These are phyloP conservation scores for Rhododendron henanense DNA, from an alignment of 148 eudicot genomes.

Conservation along the genomic window DNA sequence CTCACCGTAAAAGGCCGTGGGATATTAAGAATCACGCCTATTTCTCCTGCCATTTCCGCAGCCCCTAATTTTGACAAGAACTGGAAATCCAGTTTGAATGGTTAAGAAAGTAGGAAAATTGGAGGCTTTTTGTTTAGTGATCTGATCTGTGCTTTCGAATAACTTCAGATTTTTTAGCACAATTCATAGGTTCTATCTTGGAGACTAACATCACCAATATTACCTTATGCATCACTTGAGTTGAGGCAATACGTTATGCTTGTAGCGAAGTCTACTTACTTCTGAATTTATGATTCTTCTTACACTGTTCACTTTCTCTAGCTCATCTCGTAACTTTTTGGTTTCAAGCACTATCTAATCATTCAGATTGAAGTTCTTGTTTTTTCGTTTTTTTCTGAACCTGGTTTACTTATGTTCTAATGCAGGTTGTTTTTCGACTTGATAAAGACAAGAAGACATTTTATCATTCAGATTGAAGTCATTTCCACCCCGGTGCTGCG, in stretches of 20 bases:
- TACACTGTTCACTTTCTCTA: not conserved
- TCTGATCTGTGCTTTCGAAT: not conserved
- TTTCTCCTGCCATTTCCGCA: constrained; percentile 24
- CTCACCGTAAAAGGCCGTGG: constrained; percentile 61
- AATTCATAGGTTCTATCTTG: not conserved
- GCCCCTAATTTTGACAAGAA: constrained; percentile 32
- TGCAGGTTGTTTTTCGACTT: constrained; percentile 2
- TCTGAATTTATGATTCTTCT: not conserved
- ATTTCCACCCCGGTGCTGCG: not conserved
- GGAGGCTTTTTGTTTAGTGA: not conserved
- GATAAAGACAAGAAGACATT: not conserved
- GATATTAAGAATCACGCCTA: constrained; percentile 26
- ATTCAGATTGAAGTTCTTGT: not conserved
- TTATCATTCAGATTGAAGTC: not conserved
- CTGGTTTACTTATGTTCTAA: not conserved
- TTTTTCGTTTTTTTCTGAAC: not conserved
- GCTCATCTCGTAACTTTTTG: not conserved
- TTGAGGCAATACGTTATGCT: not conserved
- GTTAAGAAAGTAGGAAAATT: not conserved
- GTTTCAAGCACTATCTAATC: not conserved
- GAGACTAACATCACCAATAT: not conserved
- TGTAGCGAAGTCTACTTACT: not conserved
- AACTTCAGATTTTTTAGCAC: not conserved
- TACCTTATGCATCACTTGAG: not conserved
- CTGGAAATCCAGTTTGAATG: constrained; percentile 28